Conservation (phyloP, 2,329 filamentous ascomycete species). For the Neonectria hederae region DNA sequence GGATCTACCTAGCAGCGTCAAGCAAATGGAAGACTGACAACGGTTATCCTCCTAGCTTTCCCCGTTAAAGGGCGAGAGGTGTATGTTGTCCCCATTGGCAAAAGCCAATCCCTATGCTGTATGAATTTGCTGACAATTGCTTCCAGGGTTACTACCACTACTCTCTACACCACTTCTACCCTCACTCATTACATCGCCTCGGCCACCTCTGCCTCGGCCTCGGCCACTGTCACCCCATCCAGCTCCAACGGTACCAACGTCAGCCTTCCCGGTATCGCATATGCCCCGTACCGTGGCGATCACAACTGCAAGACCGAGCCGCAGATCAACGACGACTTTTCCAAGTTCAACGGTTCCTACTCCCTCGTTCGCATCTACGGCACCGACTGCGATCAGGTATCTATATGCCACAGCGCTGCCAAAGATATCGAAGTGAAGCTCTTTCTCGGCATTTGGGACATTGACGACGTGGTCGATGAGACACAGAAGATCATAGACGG, state of each 20-base stretch:
- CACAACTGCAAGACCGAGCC: conserved; percentile 72
- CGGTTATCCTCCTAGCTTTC: conserved; percentile 1
- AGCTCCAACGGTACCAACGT: conserved; percentile 15
- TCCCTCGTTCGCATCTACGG: conserved; percentile 80
- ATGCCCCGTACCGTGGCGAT: conserved; percentile 60
- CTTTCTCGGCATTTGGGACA: conserved; percentile 78
- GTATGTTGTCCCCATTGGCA: conserved; percentile 22
- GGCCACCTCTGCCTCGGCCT: conserved; percentile 11
- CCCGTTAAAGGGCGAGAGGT: conserved; percentile 14
- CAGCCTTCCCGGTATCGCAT: conserved; percentile 55
- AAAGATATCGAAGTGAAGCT: conserved; percentile 73
- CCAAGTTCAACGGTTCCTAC: conserved; percentile 62
- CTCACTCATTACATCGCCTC: conserved; percentile 28
- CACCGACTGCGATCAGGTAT: conserved; percentile 78
- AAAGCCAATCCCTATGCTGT: background rate
- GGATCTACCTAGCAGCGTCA: background rate
- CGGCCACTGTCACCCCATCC: conserved; percentile 7
- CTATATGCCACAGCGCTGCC: conserved; percentile 69
- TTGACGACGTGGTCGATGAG: conserved; percentile 64
- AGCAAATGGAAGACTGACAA: background rate
- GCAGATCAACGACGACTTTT: conserved; percentile 73
- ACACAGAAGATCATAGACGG: conserved; percentile 69
- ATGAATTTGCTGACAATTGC: background rate
- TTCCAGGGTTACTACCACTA: conserved; percentile 31
- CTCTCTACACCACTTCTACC: conserved; percentile 29